These are phyloP conservation scores for Fusarium napiforme DNA, from an alignment of 2,329 filamentous ascomycete genomes.

Conservation along the genomic window DNA sequence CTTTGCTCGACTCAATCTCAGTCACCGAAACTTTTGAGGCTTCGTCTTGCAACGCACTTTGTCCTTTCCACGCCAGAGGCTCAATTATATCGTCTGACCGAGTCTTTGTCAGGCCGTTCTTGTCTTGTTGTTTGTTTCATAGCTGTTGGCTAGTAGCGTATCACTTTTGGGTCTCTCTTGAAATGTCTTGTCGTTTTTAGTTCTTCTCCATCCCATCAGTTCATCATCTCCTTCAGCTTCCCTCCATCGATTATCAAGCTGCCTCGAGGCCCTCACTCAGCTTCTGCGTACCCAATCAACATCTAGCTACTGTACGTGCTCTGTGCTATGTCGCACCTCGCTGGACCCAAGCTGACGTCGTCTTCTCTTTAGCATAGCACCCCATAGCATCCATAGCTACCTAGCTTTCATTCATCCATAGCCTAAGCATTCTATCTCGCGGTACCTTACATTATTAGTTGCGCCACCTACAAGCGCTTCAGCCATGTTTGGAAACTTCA, in stretches of 20 bases:
- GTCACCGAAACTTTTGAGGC: slow-evolving; percentile 32
- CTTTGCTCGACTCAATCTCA: neutral
- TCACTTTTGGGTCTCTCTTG: neutral
- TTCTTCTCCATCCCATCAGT: neutral
- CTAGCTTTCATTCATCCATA: neutral
- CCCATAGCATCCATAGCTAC: neutral
- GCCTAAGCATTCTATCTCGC: slow-evolving; percentile 15
- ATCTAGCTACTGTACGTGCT: slow-evolving; percentile 14
- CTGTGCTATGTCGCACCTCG: slow-evolving; percentile 23
- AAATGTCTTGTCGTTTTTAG: slow-evolving; percentile 11
- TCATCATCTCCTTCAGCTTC: slow-evolving; percentile 2
- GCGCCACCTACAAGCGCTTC: slow-evolving; percentile 33
- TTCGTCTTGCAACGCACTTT: slow-evolving; percentile 10
- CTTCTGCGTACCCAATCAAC: neutral
- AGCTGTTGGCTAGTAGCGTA: neutral
- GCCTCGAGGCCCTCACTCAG: slow-evolving; percentile 8
- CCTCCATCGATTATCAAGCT: slow-evolving; percentile 1
- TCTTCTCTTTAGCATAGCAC: slow-evolving; percentile 17
- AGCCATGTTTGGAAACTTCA: slow-evolving; percentile 57
- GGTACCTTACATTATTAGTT: slow-evolving; percentile 32
- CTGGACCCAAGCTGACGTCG: slow-evolving; percentile 25
- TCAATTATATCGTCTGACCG: neutral
- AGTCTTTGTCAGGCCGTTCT: no score
- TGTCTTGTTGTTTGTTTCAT: neutral
- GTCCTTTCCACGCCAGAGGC: slow-evolving; percentile 1